These are phyloP conservation scores for Dioscorea zingiberensis DNA, from an alignment of 106 monocot genomes.

Conservation along the genomic window DNA sequence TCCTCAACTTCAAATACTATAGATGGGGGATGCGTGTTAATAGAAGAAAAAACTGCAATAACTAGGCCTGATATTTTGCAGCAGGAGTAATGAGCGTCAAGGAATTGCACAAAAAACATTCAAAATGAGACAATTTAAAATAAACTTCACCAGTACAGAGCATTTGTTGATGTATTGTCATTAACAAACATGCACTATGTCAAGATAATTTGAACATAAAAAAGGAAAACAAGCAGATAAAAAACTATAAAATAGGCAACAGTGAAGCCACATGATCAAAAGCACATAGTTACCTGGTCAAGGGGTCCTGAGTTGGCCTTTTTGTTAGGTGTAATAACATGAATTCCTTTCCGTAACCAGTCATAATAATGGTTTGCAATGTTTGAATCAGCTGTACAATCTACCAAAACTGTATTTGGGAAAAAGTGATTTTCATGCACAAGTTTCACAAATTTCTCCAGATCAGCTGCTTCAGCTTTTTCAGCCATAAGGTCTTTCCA, in stretches of 20 bases:
- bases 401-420: slow-evolving; percentile 91
- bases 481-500: slow-evolving; percentile 69
- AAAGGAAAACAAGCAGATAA: too few species aligned
- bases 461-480: slow-evolving; percentile 51
- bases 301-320: slow-evolving; percentile 99
- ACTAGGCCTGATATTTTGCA: too few species aligned
- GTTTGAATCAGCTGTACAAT: slow-evolving; percentile 84
- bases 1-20: slow-evolving; percentile 82
- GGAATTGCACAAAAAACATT: too few species aligned
- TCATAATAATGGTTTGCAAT: slow-evolving; percentile 84
- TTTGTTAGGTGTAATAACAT: slow-evolving; percentile 98
- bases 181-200: not conserved
- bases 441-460: slow-evolving; percentile 68
- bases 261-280: not conserved
- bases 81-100: too few species aligned
- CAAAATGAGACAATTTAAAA: too few species aligned
- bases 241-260: not conserved
- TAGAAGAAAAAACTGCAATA: too few species aligned
- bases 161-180: too few species aligned
- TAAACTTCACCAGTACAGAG: too few species aligned
- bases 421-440: slow-evolving; percentile 81
- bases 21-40: slow-evolving; percentile 7
- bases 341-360: slow-evolving; percentile 90
- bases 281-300: slow-evolving; percentile 48
- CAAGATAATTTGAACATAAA: too few species aligned